Evolutionary conservation across 371 early-diverging fungal genomes (phyloP), one percentile per base, ranked within the genome.

Genomic region (Lichtheimia corymbifera): DNA sequence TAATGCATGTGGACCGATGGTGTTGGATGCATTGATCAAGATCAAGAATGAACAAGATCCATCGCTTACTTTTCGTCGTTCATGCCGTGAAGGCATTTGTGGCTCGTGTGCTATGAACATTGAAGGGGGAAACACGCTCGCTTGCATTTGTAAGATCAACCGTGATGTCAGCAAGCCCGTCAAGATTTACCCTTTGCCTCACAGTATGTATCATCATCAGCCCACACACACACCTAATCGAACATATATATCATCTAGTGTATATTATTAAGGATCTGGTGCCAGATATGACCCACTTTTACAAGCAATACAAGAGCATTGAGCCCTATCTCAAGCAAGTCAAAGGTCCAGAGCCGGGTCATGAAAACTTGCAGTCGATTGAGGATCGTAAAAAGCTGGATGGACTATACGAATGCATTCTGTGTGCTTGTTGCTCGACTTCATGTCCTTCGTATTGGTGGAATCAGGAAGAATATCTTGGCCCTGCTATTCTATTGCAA

Each of bases 81-180:
- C 86, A 43, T 88, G 88, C 70, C 86, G 88, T 70, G 83, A 86
- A 68, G 87, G 87, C 52, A 96, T 96, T 66, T 97, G 97, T 76
- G 97, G 98, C 50, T 94, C 93, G 50, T 96, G 98, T 71, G 93
- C 98, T 55, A 96, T 97, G 96, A 97, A 97, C 84, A 95, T 96
- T 72, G 87, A 89, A 69, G 98, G 98, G 55, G 80, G 83, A 22
- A 97, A 97, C 83, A 95, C 96, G 12, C 82, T 97, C 40, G 98
- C 98, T 24, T 97, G 97, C 81, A 86, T 93, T 55, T 81, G 87
- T 67, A 88, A 91, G 58, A 94, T 97, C 64, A 88, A 94, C 61
- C 80, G 84, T 27, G 84, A 88, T 70, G 79, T 74, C 44, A 65
- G 72, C 59, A 85, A 84, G 80, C 70, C 85, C 44, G 66, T 80